Conservation (phyloP, 371 early-diverging fungal species). For the Mortierella sp. region DNA sequence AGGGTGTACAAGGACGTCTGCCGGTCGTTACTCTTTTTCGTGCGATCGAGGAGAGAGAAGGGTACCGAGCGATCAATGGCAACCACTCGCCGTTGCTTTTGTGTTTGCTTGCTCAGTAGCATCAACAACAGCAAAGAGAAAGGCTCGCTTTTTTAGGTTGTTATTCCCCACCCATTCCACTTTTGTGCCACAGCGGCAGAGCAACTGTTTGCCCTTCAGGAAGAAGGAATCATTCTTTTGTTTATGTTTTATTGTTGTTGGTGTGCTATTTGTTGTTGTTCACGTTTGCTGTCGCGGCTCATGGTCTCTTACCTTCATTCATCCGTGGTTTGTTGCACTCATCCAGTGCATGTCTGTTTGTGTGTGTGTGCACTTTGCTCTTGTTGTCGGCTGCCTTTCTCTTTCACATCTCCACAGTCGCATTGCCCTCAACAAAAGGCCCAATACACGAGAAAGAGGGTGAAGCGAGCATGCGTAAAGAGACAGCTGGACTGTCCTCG, state of each 20-base stretch:
- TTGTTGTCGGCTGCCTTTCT: neutral
- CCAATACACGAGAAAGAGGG: neutral
- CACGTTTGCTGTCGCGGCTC: constrained; percentile 3
- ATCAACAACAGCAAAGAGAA: too few species aligned
- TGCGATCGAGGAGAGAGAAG: too few species aligned
- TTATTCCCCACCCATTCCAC: too few species aligned
- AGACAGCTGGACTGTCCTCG: constrained; percentile 5
- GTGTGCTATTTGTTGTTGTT: too few species aligned
- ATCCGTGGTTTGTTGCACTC: neutral
- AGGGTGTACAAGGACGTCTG: too few species aligned
- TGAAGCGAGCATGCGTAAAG: constrained; percentile 9
- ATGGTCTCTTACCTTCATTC: neutral
- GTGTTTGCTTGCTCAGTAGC: too few species aligned
- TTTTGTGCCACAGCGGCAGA: neutral
- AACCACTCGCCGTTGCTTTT: too few species aligned
- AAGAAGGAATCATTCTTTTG: neutral
- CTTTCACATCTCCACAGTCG: neutral
- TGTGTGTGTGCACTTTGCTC: neutral
- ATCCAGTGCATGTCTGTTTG: neutral
- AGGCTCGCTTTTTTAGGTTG: too few species aligned
- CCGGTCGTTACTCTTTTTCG: too few species aligned
- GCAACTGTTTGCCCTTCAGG: neutral
- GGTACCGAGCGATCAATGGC: too few species aligned
- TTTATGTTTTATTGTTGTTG: neutral
- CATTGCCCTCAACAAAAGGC: neutral